phyloP scores from a whole-genome alignment of 1,284 basidiomycete genomes.

The Puccinia novopanici region DNA sequence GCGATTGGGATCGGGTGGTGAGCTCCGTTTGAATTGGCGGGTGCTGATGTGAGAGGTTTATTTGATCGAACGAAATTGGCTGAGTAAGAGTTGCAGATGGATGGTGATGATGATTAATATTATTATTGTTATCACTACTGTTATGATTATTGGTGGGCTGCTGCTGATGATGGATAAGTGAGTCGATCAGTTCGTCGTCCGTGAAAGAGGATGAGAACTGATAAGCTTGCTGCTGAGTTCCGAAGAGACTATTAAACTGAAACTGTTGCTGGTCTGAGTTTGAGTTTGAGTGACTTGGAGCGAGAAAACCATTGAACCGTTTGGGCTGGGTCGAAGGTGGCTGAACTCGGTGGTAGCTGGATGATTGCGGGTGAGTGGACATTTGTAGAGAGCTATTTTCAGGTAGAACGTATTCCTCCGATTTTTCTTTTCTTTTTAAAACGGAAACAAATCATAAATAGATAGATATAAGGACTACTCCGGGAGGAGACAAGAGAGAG shows the following conservation, averaged over 20 bases:
- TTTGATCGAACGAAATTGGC: background rate
- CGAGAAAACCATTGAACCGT: background rate
- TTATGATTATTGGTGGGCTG: too few relatives aligned
- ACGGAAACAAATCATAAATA: background rate
- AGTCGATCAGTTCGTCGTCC: constrained; percentile 30
- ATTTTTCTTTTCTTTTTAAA: too few relatives aligned
- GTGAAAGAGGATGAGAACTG: constrained; percentile 9
- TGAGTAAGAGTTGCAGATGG: background rate
- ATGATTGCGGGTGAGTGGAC: constrained; percentile 4
- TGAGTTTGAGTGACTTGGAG: background rate
- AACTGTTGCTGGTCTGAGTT: background rate
- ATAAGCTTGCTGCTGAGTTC: background rate
- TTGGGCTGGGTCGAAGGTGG: background rate
- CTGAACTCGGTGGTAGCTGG: background rate
- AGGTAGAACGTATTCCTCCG: too few relatives aligned
- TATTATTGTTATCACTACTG: too few relatives aligned
- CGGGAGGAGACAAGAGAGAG: too few relatives aligned
- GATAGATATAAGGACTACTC: too few relatives aligned
- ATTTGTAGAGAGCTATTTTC: background rate
- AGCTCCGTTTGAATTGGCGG: too few relatives aligned
- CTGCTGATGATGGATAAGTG: constrained; percentile 3
- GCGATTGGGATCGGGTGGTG: background rate
- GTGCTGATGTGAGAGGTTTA: constrained; percentile 2
- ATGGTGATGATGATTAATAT: background rate
- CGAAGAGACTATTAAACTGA: background rate